Conservation (phyloP, 805 yeast species). For the Blastobotrys terrestris region DNA sequence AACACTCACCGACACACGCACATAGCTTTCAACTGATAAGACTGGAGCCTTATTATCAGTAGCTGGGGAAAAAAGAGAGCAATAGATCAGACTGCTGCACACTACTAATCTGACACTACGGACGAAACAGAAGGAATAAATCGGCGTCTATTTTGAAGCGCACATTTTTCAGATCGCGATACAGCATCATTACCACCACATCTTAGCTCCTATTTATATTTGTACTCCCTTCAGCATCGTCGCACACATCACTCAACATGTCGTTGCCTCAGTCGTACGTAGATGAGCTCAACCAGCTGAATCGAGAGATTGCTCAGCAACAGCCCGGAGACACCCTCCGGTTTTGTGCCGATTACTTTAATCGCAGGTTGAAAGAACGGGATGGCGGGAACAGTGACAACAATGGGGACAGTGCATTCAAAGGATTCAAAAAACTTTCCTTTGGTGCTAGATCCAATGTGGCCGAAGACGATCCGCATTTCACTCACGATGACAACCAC, state of each 20-base stretch:
- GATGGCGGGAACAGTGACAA: constrained; percentile 2
- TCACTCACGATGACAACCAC: not conserved
- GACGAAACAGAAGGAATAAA: not conserved
- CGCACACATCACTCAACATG: constrained; percentile 25
- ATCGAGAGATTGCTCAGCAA: constrained; percentile 45
- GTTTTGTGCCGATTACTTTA: constrained; percentile 71
- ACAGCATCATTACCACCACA: not conserved
- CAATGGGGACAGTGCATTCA: not conserved
- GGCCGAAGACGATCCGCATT: constrained; percentile 6
- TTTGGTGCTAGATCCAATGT: constrained; percentile 11
- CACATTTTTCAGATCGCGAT: not conserved
- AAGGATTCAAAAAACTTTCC: constrained; percentile 6
- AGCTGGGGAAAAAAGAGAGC: not conserved
- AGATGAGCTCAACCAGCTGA: constrained; percentile 58
- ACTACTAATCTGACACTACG: too few species aligned
- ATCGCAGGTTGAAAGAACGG: constrained; percentile 46
- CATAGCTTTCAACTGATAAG: too few species aligned
- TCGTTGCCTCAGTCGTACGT: constrained; percentile 35
- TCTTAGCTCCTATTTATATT: too few species aligned
- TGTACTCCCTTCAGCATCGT: too few species aligned
- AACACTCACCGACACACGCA: too few species aligned
- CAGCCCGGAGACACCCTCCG: constrained; percentile 67
- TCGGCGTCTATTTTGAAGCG: not conserved
- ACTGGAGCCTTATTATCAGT: too few species aligned
- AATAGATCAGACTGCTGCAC: too few species aligned